phyloP scores from a whole-genome alignment of 495 filamentous ascomycete species.

The Rhizodiscina lignyota region DNA sequence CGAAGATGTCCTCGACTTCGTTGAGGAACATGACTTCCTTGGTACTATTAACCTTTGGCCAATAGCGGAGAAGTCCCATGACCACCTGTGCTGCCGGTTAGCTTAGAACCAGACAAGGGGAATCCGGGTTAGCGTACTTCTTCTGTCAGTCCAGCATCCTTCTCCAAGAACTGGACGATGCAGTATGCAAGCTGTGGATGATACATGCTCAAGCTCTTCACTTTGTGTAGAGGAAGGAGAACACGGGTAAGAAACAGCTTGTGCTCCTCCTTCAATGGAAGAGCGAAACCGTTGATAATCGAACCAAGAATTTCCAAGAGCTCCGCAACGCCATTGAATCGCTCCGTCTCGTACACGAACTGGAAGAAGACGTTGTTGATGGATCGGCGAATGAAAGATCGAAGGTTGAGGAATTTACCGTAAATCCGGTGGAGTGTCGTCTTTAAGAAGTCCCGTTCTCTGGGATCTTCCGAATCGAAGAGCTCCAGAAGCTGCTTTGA shows the following conservation, averaged over 20 bases:
- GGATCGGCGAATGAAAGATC: constrained; percentile 91
- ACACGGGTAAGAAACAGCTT: constrained; percentile 94
- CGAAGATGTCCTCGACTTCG: constrained; percentile 98
- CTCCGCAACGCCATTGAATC: constrained; percentile 97
- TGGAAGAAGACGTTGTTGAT: constrained; percentile 99
- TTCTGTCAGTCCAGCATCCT: constrained; percentile 93
- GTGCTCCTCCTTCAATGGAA: constrained; percentile 96
- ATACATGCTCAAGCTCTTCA: constrained; percentile 99
- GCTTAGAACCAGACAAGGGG: constrained; percentile 1
- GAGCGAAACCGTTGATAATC: constrained; percentile 97
- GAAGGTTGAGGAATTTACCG: constrained; percentile 94
- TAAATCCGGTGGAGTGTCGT: constrained; percentile 97
- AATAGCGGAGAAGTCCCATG: constrained; percentile 84
- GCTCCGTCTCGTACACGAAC: constrained; percentile 95
- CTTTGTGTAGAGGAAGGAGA: constrained; percentile 87
- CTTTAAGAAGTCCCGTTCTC: constrained; percentile 95
- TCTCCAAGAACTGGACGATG: constrained; percentile 98
- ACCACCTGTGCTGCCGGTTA: constrained; percentile 47
- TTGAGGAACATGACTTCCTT: constrained; percentile 99
- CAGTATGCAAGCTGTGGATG: constrained; percentile 97
- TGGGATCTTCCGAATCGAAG: constrained; percentile 96
- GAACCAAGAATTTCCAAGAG: constrained; percentile 92
- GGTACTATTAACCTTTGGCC: constrained; percentile 98
- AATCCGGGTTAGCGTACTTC: constrained; percentile 44
- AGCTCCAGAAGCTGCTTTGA: constrained; percentile 66